Conservation (phyloP, 345 rosid species). For the Syzygium aromaticum region DNA sequence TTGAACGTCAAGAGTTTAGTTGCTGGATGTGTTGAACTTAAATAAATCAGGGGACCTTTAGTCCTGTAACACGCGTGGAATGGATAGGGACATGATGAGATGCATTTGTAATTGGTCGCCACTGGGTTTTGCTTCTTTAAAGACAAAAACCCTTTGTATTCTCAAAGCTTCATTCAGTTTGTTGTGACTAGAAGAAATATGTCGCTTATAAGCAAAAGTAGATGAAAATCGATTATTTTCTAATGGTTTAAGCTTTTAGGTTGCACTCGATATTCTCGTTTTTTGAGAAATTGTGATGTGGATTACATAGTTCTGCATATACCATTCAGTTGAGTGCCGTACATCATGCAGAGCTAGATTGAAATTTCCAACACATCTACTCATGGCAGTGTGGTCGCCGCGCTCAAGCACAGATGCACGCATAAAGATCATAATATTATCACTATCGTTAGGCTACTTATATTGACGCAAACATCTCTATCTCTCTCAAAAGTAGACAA, state of each 20-base stretch:
- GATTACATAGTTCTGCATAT: not conserved
- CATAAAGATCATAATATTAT: not conserved
- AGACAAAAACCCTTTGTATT: not conserved
- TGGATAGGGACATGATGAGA: not conserved
- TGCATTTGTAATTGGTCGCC: not conserved
- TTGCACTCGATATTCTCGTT: not conserved
- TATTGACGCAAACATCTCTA: not conserved
- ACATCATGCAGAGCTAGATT: not conserved
- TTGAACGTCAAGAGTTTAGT: constrained; percentile 20
- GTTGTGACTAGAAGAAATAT: not conserved
- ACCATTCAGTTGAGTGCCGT: not conserved
- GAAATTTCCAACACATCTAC: not conserved
- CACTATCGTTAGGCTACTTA: not conserved
- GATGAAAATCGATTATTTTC: not conserved
- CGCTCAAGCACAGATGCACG: not conserved
- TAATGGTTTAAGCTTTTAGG: not conserved
- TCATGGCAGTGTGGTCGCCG: not conserved
- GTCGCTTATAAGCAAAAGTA: not conserved
- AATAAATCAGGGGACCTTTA: not conserved
- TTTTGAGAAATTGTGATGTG: not conserved
- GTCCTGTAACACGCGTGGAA: not conserved
- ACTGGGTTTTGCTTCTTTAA: not conserved
- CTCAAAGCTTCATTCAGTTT: not conserved
- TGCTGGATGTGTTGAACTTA: not conserved
- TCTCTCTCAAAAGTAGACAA: not conserved